Evolutionary conservation across 495 filamentous ascomycete species (phyloP).

Genomic region (Hypoxylon trugodes): DNA sequence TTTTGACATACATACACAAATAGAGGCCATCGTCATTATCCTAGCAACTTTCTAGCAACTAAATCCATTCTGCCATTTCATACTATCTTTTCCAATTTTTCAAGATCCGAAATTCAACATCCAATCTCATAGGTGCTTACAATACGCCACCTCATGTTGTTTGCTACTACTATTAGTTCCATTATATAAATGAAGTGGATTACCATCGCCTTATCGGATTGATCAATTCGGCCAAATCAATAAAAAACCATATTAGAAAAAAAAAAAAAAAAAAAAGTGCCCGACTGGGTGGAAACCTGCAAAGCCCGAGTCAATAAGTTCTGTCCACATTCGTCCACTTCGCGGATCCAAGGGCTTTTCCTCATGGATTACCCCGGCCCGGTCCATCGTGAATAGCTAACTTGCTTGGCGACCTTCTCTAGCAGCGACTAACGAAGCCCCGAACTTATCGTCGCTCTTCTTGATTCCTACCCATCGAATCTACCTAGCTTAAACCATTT

Average conservation of each 20-base stretch:
- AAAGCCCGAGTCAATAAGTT: constrained; percentile 32
- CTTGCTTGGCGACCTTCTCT: constrained; percentile 32
- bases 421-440: constrained; percentile 19
- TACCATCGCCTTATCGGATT: constrained; percentile 9
- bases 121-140: background rate
- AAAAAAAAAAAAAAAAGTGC: constrained; percentile 10
- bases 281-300: constrained; percentile 36
- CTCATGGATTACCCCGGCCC: constrained; percentile 40
- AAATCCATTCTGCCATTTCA: background rate
- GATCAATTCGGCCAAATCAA: constrained; percentile 17
- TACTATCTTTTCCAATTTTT: too few relatives aligned
- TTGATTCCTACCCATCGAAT: background rate
- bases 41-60: background rate
- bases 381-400: constrained; percentile 39
- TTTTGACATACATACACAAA: constrained; percentile 11
- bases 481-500: background rate
- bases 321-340: constrained; percentile 32
- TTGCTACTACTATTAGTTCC: constrained; percentile 1
- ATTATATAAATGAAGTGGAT: constrained; percentile 7
- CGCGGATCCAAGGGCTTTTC: constrained; percentile 16
- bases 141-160: background rate
- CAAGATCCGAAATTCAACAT: background rate
- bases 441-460: constrained; percentile 20
- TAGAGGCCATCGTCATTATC: constrained; percentile 15
- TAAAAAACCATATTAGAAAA: too few relatives aligned